These are phyloP conservation scores for Astraeus odoratus DNA, from an alignment of 768 basidiomycete genomes.

Conservation along the genomic window DNA sequence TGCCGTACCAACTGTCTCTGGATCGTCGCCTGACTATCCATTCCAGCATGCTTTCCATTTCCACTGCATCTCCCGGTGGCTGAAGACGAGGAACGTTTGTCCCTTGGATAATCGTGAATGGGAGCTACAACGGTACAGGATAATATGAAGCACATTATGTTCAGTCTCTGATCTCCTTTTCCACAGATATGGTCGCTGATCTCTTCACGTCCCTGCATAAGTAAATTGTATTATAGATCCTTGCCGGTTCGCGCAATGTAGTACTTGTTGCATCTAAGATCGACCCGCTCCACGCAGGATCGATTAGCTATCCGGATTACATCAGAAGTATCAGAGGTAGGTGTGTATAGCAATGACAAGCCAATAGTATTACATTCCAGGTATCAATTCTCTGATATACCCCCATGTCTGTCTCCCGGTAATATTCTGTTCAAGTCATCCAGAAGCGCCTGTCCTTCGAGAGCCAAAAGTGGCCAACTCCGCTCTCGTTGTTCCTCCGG, in stretches of 20 bases:
- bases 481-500: constrained; percentile 9
- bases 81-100: constrained; percentile 95
- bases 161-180: neutral
- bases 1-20: neutral
- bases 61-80: constrained; percentile 98
- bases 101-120: constrained; percentile 94
- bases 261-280: neutral
- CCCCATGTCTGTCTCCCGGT: neutral
- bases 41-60: constrained; percentile 96
- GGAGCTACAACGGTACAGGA: constrained; percentile 93
- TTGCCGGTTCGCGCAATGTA: constrained; percentile 9
- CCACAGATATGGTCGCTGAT: constrained; percentile 37
- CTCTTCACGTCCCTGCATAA: neutral
- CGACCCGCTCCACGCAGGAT: neutral
- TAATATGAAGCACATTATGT: neutral
- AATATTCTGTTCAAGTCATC: constrained; percentile 16
- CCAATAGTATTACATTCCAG: neutral
- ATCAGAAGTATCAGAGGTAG: too few relatives aligned
- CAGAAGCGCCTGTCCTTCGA: constrained; percentile 12
- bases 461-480: constrained; percentile 17
- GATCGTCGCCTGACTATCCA: neutral
- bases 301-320: too few relatives aligned
- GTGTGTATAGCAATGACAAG: neutral
- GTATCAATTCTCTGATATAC: neutral
- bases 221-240: constrained; percentile 18